Conservation (phyloP, 2,329 filamentous ascomycete genomes). For the Ascochyta lentis region DNA sequence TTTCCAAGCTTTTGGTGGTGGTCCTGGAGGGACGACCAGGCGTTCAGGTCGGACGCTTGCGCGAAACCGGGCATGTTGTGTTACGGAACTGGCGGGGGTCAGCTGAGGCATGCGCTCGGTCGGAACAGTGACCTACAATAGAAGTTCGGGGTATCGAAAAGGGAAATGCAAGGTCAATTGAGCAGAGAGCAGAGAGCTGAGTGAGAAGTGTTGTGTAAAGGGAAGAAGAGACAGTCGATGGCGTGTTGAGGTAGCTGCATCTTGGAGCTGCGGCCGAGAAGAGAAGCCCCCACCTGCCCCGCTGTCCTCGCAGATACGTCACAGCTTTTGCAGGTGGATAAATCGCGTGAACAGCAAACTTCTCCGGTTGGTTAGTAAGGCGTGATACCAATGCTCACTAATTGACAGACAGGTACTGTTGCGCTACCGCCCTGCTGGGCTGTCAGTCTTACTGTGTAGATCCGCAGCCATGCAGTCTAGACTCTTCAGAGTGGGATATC, state of each 20-base stretch:
- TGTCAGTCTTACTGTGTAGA: not conserved
- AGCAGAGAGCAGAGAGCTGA: conserved; percentile 16
- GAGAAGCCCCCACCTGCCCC: conserved; percentile 23
- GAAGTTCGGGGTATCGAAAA: conserved; percentile 22
- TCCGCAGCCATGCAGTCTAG: not conserved
- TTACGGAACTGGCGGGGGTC: conserved; percentile 29
- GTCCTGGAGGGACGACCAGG: conserved; percentile 89
- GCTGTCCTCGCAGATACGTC: conserved; percentile 26
- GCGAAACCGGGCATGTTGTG: conserved; percentile 68
- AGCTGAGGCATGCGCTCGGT: conserved; percentile 17
- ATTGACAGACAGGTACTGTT: conserved; percentile 16
- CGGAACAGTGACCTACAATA: conserved; percentile 16
- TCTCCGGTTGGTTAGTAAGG: conserved; percentile 31
- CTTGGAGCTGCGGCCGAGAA: conserved; percentile 24
- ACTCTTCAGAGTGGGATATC: conserved; percentile 36
- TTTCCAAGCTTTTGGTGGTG: conserved; percentile 88
- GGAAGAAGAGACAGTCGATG: conserved; percentile 11
- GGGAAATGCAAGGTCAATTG: conserved; percentile 17
- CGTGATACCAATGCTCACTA: conserved; percentile 36
- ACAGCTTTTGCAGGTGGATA: conserved; percentile 22
- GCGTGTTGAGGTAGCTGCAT: conserved; percentile 19
- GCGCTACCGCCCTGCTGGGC: not conserved
- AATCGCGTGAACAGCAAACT: conserved; percentile 14
- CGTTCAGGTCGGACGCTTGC: conserved; percentile 82
- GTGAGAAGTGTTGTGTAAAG: conserved; percentile 9